Evolutionary conservation across 352 stramenopile species (phyloP).

Genomic region (Phytopythium delawarense): DNA sequence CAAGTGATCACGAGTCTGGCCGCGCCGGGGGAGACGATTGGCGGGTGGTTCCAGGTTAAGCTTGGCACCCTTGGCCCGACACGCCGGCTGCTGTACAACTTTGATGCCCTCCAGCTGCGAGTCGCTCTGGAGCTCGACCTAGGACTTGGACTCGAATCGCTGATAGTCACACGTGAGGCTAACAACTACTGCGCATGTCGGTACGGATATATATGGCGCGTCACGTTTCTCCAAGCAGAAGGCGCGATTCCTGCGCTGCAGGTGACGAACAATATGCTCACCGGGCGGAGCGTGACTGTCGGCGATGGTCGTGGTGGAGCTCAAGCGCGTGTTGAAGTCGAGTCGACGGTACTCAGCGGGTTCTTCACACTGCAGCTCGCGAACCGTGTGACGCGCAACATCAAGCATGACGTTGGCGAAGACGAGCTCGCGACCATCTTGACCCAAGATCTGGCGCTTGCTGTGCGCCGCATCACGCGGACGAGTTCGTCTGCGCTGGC

Average conservation of each 20-base stretch:
- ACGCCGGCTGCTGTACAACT: slow-evolving; percentile 59
- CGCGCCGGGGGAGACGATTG: slow-evolving; percentile 55
- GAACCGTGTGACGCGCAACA: slow-evolving; percentile 56
- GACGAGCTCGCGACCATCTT: slow-evolving; percentile 54
- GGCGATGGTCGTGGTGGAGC: slow-evolving; percentile 42
- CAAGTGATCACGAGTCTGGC: slow-evolving; percentile 71
- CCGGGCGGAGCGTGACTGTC: slow-evolving; percentile 45
- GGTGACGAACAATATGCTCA: slow-evolving; percentile 42
- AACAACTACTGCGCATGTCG: slow-evolving; percentile 76
- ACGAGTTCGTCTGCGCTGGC: slow-evolving; percentile 16
- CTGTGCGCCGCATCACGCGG: slow-evolving; percentile 50
- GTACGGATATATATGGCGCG: slow-evolving; percentile 68
- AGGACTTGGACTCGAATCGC: slow-evolving; percentile 53
- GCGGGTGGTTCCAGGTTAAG: slow-evolving; percentile 70
- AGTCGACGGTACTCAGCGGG: slow-evolving; percentile 56
- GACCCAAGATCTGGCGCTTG: slow-evolving; percentile 53
- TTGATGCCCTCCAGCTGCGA: slow-evolving; percentile 57
- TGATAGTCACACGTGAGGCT: slow-evolving; percentile 42
- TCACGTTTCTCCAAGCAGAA: slow-evolving; percentile 74
- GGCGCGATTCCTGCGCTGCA: slow-evolving; percentile 43
- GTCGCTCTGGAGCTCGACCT: slow-evolving; percentile 76
- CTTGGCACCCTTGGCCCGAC: slow-evolving; percentile 49
- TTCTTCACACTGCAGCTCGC: slow-evolving; percentile 63
- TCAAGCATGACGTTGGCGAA: slow-evolving; percentile 57
- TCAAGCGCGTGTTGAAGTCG: slow-evolving; percentile 43